phyloP scores from a whole-genome alignment of 2,329 filamentous ascomycete genomes.

The Monosporascus sp. region DNA sequence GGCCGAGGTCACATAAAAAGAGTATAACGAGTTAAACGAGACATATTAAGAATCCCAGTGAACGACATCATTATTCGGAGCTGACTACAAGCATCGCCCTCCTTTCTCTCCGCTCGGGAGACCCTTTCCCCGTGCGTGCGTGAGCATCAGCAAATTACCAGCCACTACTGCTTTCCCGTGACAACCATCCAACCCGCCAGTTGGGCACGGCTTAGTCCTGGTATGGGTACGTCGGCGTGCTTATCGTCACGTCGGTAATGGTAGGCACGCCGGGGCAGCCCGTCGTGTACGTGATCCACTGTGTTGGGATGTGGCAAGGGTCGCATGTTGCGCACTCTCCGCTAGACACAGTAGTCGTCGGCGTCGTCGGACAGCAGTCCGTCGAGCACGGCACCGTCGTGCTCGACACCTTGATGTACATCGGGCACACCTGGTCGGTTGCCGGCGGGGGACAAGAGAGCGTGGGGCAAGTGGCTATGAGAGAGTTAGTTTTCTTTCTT shows the following conservation, averaged over 20 bases:
- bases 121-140: too few species aligned
- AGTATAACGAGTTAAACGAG: not conserved
- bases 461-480: slow-evolving; percentile 19
- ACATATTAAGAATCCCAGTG: too few species aligned
- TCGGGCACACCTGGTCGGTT: slow-evolving; percentile 23
- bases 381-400: slow-evolving; percentile 31
- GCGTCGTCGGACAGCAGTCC: slow-evolving; percentile 33
- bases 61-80: too few species aligned
- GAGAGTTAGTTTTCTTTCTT: not conserved
- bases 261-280: slow-evolving; percentile 18
- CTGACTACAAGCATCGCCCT: too few species aligned
- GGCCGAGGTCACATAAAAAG: not conserved
- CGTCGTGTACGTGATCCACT: slow-evolving; percentile 23
- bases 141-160: too few species aligned
- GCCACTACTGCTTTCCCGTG: too few species aligned
- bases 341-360: slow-evolving; percentile 16
- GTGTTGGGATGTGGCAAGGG: slow-evolving; percentile 20
- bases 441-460: slow-evolving; percentile 13
- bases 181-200: too few species aligned
- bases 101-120: too few species aligned
- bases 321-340: slow-evolving; percentile 21
- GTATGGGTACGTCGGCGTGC: not conserved
- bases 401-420: slow-evolving; percentile 26
- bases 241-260: slow-evolving; percentile 10
- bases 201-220: not conserved